A percentile compares a stretch with the other conserved stretches of the same genome.
These are phyloP conservation scores for Termitomyces sp. DNA, from an alignment of 768 basidiomycete species.

Conservation along the genomic window DNA sequence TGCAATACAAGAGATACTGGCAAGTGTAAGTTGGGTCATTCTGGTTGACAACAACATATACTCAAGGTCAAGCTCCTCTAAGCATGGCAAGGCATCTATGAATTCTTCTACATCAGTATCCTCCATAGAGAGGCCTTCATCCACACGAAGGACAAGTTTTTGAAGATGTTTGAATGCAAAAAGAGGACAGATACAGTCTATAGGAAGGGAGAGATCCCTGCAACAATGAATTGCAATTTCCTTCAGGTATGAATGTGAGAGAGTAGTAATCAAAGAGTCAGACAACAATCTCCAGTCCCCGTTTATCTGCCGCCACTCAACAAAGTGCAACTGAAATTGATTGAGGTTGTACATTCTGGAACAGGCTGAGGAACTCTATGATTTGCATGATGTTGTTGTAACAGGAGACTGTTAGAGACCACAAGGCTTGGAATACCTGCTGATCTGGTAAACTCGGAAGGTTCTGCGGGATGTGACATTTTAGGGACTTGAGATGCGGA, in stretches of 20 bases:
- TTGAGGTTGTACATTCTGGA: not conserved
- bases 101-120: not conserved
- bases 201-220: not conserved
- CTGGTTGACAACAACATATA: no score
- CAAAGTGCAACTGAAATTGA: not conserved
- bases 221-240: no score
- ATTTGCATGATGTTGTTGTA: not conserved
- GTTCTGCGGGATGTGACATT: not conserved
- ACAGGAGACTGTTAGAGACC: not conserved
- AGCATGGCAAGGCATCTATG: not conserved
- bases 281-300: not conserved
- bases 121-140: not conserved
- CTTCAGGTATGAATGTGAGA: not conserved
- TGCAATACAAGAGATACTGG: not conserved
- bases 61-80: not conserved
- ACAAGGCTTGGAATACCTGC: not conserved
- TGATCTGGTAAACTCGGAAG: not conserved
- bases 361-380: not conserved
- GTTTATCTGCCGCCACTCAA: not conserved
- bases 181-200: not conserved
- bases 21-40: not conserved
- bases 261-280: not conserved
- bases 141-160: not conserved
- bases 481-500: not conserved
- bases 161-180: not conserved